phyloP scores from a whole-genome alignment of 2,329 filamentous ascomycete genomes.

The Cytospora schulzeri region DNA sequence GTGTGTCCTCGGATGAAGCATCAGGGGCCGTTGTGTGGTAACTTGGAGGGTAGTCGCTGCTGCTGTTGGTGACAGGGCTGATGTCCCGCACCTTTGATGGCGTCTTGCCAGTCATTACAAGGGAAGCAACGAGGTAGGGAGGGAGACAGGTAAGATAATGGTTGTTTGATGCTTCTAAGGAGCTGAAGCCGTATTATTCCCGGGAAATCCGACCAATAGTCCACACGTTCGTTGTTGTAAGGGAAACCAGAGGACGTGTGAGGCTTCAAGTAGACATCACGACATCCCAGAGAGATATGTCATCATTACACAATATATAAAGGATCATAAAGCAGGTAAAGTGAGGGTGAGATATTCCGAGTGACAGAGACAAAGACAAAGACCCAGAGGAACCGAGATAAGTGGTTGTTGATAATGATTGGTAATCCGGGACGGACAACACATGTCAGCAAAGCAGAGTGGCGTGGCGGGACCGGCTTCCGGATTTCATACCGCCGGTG shows the following conservation, averaged over 20 bases:
- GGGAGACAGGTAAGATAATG: not conserved
- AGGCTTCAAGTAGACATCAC: not conserved
- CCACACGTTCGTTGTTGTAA: not conserved
- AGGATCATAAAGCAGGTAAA: no score
- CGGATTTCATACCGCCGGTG: not conserved
- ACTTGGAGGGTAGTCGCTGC: constrained; percentile 4
- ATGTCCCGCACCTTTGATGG: not conserved
- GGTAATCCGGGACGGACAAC: constrained; percentile 12
- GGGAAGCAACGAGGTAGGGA: not conserved
- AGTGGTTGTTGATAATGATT: not conserved
- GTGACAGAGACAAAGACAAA: not conserved
- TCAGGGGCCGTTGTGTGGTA: constrained; percentile 8
- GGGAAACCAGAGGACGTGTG: not conserved
- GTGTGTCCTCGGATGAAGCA: constrained; percentile 33
- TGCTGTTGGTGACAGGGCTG: not conserved
- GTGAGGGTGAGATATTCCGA: not conserved
- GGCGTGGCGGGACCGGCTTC: not conserved
- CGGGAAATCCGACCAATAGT: not conserved
- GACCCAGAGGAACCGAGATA: constrained; percentile 15
- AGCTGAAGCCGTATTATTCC: not conserved
- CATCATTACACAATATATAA: not conserved
- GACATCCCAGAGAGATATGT: not conserved
- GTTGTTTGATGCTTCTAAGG: not conserved
- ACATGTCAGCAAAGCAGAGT: no score
- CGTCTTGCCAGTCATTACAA: not conserved